A percentile compares a stretch with the other conserved stretches of the same genome.
Conservation (phyloP, 805 yeast genomes). For the Kluyveromyces nonfermentans region DNA sequence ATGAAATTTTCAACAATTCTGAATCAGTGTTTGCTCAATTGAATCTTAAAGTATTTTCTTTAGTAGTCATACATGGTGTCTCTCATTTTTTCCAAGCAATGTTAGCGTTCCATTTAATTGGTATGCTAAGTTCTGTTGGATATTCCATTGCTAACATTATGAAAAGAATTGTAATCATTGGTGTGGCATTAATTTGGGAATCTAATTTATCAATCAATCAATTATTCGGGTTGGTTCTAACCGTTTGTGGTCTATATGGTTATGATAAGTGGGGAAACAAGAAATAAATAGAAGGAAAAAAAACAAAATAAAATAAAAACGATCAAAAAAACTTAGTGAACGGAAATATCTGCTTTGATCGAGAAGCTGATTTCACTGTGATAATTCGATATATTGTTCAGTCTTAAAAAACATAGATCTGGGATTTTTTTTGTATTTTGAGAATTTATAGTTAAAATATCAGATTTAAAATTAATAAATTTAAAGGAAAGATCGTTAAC, state of each 20-base stretch:
- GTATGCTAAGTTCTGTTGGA: conserved; percentile 62
- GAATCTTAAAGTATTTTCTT: conserved; percentile 19
- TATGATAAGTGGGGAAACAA: conserved; percentile 59
- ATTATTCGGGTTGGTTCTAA: conserved; percentile 44
- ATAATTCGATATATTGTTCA: too few relatives aligned
- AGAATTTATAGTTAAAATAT: too few relatives aligned
- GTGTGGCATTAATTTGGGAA: conserved; percentile 58
- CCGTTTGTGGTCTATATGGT: conserved; percentile 54
- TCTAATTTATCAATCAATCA: conserved; percentile 36
- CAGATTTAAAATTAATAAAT: background rate
- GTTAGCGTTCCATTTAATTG: conserved; percentile 67
- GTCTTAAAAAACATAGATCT: background rate
- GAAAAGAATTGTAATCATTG: conserved; percentile 63
- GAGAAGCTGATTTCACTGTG: background rate
- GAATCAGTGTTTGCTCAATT: conserved; percentile 25
- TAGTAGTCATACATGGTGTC: conserved; percentile 53
- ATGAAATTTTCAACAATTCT: conserved; percentile 33
- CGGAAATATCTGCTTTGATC: background rate
- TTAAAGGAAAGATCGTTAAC: background rate
- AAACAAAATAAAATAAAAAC: too few relatives aligned
- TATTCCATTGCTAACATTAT: conserved; percentile 72
- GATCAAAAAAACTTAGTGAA: too few relatives aligned
- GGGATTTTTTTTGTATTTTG: background rate
- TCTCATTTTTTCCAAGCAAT: conserved; percentile 66
- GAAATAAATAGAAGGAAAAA: background rate